Evolutionary conservation across 2,329 filamentous ascomycete species (phyloP), one percentile per base, ranked within the genome.

Genomic region (Claviceps quebecensis): DNA sequence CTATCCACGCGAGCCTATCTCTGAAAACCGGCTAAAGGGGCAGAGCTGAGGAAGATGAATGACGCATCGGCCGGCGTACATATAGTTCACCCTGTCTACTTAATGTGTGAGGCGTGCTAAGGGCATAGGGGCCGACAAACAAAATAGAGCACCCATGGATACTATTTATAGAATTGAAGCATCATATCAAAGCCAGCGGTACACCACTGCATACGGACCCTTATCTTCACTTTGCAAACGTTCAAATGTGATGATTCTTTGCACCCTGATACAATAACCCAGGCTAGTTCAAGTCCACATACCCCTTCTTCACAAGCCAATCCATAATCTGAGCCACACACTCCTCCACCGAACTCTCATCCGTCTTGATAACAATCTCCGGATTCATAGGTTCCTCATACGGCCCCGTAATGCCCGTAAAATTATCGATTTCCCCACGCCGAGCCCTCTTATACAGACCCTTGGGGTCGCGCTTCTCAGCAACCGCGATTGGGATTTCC

Each of bases 361-460:
- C 81, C 45, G 86, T 94, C 70, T 80, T 78, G 65, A 98, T 87
- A 59, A 85, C 83, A 59, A 98, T 86, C 74, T 98, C 93, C 1
- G 93, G 80, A 53, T 81, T 81, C 66, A 83, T 73, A 5, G 93
- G 93, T 55, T 81, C 87, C 78, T 98, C 93, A 67, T 98, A 98
- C 1, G 93, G 93, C 34, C 91, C 89, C 58, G 84, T 90, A 62
- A 97, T 88, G 52, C 93, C 93, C 1, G 93, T 98, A 67, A 98
- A 98, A 60, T 97, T 88, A 70, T 94, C 93, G 70, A 97, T 97
- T 68, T 94, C 82, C 45, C 93, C 93, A 49, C 86, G 84, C 45
- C 91, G 76, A 13, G 93, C 93, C 80, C 95, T 95, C 78, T 95
- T 95, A 73, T 98, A 98, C 54, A 97, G 72, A 5, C 91, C 93